Evolutionary conservation across 768 basidiomycete species (phyloP).

Genomic region (Suillus lakei): DNA sequence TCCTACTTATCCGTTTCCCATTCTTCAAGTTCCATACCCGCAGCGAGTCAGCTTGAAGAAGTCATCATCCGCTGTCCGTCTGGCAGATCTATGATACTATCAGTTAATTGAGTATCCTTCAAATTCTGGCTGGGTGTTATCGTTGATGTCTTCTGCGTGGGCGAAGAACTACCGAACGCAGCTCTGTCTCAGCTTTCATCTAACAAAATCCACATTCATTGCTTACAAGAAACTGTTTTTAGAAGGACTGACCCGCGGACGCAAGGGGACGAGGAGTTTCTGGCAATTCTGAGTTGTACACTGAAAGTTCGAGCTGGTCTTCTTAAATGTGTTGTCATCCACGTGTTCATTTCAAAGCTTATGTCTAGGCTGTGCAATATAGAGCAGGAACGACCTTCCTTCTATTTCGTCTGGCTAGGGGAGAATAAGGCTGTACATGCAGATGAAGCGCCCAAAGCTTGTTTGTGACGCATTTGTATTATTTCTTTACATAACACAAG

Average conservation of each 20-base stretch:
- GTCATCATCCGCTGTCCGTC: not conserved
- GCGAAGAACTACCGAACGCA: not conserved
- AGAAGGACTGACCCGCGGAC: no score
- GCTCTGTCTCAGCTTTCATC: not conserved
- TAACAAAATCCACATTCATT: no score
- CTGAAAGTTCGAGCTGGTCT: not conserved
- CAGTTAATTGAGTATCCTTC: not conserved
- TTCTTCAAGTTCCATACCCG: not conserved
- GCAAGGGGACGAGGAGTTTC: no score
- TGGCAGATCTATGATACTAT: not conserved
- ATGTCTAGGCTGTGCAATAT: not conserved
- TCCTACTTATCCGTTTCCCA: not conserved
- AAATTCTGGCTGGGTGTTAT: not conserved
- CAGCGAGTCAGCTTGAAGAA: not conserved
- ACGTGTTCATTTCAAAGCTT: not conserved
- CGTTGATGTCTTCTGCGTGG: not conserved
- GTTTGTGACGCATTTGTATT: no score
- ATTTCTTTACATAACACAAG: slow-evolving; percentile 25
- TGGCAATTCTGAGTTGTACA: no score
- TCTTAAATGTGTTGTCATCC: no score
- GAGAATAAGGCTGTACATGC: not conserved
- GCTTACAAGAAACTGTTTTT: no score
- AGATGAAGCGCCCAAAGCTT: not conserved
- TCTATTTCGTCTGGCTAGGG: not conserved
- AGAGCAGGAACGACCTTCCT: not conserved